These are phyloP conservation scores for Astragalus glycyphyllos DNA, from an alignment of 306 rosid species.

Conservation along the genomic window DNA sequence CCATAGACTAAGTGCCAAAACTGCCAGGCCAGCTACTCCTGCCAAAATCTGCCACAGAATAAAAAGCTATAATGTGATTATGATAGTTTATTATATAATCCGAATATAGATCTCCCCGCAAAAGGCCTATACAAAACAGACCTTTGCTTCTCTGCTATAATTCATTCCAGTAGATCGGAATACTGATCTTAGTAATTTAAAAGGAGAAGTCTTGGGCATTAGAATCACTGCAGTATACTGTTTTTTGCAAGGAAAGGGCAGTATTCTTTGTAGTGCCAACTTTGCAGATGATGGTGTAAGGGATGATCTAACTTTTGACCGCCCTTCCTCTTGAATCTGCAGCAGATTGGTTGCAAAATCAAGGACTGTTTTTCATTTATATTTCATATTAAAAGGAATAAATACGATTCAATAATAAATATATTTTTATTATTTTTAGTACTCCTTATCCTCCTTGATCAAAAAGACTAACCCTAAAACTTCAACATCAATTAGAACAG, in stretches of 20 bases:
- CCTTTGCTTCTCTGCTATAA: slow-evolving; percentile 68
- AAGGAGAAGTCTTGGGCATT: slow-evolving; percentile 71
- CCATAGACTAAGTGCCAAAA: slow-evolving; percentile 71
- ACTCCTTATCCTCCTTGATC: not conserved
- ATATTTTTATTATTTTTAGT: not conserved
- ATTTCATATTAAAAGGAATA: too few species aligned
- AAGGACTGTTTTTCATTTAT: too few species aligned
- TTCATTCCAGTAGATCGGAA: slow-evolving; percentile 52
- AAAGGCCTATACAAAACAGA: slow-evolving; percentile 40
- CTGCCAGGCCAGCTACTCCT: slow-evolving; percentile 65
- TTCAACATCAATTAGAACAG: slow-evolving; percentile 22
- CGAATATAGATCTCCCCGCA: slow-evolving; percentile 15
- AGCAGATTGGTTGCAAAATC: slow-evolving; percentile 32
- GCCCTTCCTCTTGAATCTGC: slow-evolving; percentile 84
- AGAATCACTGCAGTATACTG: slow-evolving; percentile 87
- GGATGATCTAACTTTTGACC: slow-evolving; percentile 69
- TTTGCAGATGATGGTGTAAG: slow-evolving; percentile 69
- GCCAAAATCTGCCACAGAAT: slow-evolving; percentile 69
- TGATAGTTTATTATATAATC: slow-evolving; percentile 12
- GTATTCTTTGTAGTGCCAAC: slow-evolving; percentile 71
- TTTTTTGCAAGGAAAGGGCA: slow-evolving; percentile 84
- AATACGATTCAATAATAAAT: too few species aligned
- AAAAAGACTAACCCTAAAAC: not conserved
- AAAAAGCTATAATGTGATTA: slow-evolving; percentile 13
- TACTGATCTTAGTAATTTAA: slow-evolving; percentile 63